Conservation (phyloP, 495 filamentous ascomycete genomes). For the Thozetella sp. region DNA sequence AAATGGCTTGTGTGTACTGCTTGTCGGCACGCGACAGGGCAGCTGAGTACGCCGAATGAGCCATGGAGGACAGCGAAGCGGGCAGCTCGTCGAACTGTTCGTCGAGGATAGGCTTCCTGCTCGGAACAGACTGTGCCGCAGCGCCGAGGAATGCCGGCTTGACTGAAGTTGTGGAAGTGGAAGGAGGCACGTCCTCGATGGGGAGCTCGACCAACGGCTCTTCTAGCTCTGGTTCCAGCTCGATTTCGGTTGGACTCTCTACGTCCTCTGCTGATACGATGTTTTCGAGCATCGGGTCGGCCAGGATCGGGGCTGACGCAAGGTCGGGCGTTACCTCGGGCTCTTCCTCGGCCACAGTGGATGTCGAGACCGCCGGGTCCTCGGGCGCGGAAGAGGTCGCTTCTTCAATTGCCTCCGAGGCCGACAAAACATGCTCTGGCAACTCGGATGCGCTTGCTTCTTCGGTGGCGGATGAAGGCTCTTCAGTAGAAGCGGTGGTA, state of each 20-base stretch:
- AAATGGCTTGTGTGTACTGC: conserved; percentile 67
- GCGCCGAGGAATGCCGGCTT: conserved; percentile 46
- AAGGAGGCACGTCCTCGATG: conserved; percentile 12
- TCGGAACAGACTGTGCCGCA: conserved; percentile 43
- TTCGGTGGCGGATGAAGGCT: conserved; percentile 17
- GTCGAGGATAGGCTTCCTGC: conserved; percentile 38
- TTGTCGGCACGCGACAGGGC: conserved; percentile 62
- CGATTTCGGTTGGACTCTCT: conserved; percentile 51
- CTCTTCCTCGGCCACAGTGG: conserved; percentile 7
- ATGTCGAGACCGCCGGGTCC: too few species aligned
- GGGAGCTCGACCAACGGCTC: conserved; percentile 31
- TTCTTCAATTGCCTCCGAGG: background rate
- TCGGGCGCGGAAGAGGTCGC: conserved; percentile 12
- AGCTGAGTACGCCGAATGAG: conserved; percentile 55
- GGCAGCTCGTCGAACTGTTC: conserved; percentile 28
- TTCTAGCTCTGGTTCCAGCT: background rate
- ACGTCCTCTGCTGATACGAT: conserved; percentile 36
- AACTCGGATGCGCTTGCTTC: too few species aligned
- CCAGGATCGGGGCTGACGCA: conserved; percentile 18
- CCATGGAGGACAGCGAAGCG: background rate
- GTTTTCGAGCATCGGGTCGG: conserved; percentile 23
- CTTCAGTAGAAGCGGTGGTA: conserved; percentile 8
- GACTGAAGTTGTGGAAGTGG: conserved; percentile 16
- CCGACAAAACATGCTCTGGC: too few species aligned
- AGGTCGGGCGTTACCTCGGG: conserved; percentile 12